Evolutionary conservation across 306 rosid genomes (phyloP).

Genomic region (Medicago arabica): DNA sequence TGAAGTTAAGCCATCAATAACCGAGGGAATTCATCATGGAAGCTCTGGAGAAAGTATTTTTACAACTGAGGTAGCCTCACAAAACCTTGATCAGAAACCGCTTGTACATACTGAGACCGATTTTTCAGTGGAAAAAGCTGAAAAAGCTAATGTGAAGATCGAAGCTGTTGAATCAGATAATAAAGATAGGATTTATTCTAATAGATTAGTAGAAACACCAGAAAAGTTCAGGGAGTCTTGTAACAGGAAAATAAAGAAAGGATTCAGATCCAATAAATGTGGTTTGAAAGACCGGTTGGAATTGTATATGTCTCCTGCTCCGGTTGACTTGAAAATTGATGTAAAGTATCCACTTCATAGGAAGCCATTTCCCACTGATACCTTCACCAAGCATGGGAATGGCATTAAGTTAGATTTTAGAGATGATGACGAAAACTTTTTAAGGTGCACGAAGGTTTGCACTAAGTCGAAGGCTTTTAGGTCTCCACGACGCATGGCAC

Average conservation of each 20-base stretch:
- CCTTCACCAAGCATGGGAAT: slow-evolving; percentile 74
- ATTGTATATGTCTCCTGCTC: slow-evolving; percentile 51
- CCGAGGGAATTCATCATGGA: slow-evolving; percentile 56
- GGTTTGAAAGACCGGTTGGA: slow-evolving; percentile 59
- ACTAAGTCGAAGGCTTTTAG: slow-evolving; percentile 64
- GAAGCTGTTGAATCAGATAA: slow-evolving; percentile 47
- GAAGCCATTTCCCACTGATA: slow-evolving; percentile 63
- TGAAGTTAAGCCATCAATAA: slow-evolving; percentile 50
- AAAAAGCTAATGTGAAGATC: slow-evolving; percentile 51
- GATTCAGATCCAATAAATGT: slow-evolving; percentile 52
- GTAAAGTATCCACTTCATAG: slow-evolving; percentile 55
- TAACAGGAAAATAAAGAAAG: slow-evolving; percentile 55
- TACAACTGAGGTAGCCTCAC: slow-evolving; percentile 51
- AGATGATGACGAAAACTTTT: slow-evolving; percentile 86
- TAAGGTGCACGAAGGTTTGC: slow-evolving; percentile 62
- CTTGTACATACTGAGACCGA: slow-evolving; percentile 42
- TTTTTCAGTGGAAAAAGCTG: slow-evolving; percentile 46
- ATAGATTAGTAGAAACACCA: slow-evolving; percentile 52
- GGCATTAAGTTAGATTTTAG: slow-evolving; percentile 72
- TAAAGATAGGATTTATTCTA: slow-evolving; percentile 42
- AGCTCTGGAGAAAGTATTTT: slow-evolving; percentile 59
- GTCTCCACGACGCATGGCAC: slow-evolving; percentile 68
- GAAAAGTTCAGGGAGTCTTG: slow-evolving; percentile 54
- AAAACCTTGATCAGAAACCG: slow-evolving; percentile 53
- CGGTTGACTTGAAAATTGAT: slow-evolving; percentile 53